Evolutionary conservation across 192 early-diverging fungal genomes (phyloP).

Genomic region (Coemansia sp.): DNA sequence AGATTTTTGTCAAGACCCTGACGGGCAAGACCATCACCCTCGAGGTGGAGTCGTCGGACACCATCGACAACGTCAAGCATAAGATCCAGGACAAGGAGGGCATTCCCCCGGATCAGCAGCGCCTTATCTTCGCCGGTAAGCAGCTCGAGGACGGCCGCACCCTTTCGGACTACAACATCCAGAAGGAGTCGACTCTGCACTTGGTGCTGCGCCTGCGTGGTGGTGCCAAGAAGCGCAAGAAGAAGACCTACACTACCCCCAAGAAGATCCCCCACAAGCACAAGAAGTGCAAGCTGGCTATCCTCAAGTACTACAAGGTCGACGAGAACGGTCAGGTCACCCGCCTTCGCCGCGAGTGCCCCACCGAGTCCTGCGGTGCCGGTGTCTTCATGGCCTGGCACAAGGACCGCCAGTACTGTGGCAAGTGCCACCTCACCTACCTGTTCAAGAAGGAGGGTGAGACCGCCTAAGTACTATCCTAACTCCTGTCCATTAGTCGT

Average conservation of each 20-base stretch:
- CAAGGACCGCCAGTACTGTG: constrained; percentile 98
- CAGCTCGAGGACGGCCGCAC: constrained; percentile 80
- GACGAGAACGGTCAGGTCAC: constrained; percentile 97
- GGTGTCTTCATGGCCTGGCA: constrained; percentile 99
- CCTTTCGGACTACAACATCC: constrained; percentile 80
- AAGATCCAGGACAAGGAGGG: constrained; percentile 99
- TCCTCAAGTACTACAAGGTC: constrained; percentile 99
- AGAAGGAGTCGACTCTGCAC: constrained; percentile 83
- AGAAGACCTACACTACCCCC: constrained; percentile 99
- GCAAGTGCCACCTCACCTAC: constrained; percentile 94
- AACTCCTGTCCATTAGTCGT: constrained; percentile 3
- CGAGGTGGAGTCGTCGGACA: constrained; percentile 92
- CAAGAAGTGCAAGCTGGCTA: constrained; percentile 98
- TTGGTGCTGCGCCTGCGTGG: constrained; percentile 81
- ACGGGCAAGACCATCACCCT: constrained; percentile 86
- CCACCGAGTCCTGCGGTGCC: constrained; percentile 93
- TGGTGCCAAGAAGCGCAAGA: constrained; percentile 99
- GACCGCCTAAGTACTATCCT: constrained; percentile 27
- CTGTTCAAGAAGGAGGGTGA: constrained; percentile 85
- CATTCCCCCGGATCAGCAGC: constrained; percentile 99
- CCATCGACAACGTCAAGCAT: constrained; percentile 89
- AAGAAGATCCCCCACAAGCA: constrained; percentile 99
- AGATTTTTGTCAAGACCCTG: constrained; percentile 88
- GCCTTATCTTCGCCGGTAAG: constrained; percentile 91
- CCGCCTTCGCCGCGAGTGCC: constrained; percentile 98